These are phyloP conservation scores for Neurospora africana DNA, from an alignment of 495 filamentous ascomycete genomes.

Conservation along the genomic window DNA sequence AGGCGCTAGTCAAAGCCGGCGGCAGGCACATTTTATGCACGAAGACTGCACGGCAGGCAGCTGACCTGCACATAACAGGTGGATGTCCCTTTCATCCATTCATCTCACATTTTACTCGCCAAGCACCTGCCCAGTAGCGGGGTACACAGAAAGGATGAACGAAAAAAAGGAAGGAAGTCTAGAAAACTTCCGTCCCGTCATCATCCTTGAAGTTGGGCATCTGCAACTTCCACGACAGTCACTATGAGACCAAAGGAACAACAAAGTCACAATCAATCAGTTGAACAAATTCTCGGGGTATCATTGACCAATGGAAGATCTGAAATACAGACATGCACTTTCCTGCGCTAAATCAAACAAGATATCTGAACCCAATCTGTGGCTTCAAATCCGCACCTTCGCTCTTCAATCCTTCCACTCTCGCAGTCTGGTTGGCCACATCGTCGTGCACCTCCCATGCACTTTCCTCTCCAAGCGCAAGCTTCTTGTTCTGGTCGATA, in stretches of 20 bases:
- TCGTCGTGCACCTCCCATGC: slow-evolving; percentile 13
- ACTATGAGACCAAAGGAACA: not conserved
- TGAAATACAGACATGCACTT: not conserved
- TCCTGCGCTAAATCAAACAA: slow-evolving; percentile 1
- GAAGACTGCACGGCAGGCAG: not conserved
- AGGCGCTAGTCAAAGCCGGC: not conserved
- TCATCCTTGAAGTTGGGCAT: not conserved
- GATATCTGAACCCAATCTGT: slow-evolving; percentile 9
- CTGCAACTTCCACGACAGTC: not conserved
- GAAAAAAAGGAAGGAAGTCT: not conserved
- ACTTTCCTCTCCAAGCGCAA: slow-evolving; percentile 38
- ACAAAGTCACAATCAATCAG: not conserved
- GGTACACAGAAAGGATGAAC: not conserved
- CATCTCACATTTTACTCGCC: not conserved
- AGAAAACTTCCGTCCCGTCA: not conserved
- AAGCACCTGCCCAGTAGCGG: not conserved
- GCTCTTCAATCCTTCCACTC: slow-evolving; percentile 6
- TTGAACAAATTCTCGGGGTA: not conserved
- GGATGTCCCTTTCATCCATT: not conserved
- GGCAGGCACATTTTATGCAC: not conserved
- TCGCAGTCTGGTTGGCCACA: slow-evolving; percentile 11
- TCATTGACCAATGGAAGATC: slow-evolving; percentile 1
- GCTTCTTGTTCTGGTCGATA: slow-evolving; percentile 53
- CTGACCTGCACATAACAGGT: not conserved
- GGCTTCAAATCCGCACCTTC: not conserved